These are phyloP conservation scores for Penicillium sclerotiorum DNA, from an alignment of 2,329 filamentous ascomycete species.

Conservation along the genomic window DNA sequence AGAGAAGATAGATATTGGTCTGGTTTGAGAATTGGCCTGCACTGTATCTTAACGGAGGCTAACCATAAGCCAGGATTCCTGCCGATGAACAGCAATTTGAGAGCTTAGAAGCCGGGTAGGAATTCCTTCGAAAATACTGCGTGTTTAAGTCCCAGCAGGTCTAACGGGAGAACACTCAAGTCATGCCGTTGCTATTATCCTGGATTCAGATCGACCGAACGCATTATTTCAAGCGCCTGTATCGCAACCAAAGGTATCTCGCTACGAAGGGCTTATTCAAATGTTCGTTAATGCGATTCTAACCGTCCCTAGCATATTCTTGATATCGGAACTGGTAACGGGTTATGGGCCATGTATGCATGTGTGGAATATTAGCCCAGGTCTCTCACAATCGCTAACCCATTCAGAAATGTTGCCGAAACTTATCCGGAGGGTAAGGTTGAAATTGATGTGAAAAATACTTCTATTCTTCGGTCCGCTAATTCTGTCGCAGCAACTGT, in stretches of 20 bases:
- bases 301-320: constrained; percentile 5
- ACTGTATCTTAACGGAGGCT: not conserved
- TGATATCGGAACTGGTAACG: constrained; percentile 5
- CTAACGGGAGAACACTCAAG: not conserved
- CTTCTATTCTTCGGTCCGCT: not conserved
- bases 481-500: not conserved
- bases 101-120: constrained; percentile 3
- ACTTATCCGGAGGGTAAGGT: not conserved
- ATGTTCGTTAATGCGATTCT: too few species aligned
- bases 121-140: not conserved
- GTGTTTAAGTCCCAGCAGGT: not conserved
- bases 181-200: constrained; percentile 3
- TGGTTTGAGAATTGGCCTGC: not conserved
- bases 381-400: too few species aligned
- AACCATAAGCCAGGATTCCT: not conserved
- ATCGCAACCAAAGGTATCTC: not conserved
- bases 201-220: not conserved
- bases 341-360: constrained; percentile 8
- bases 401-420: constrained; percentile 2
- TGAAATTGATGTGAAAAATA: not conserved
- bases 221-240: constrained; percentile 3
- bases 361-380: not conserved
- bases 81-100: constrained; percentile 11
- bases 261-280: too few species aligned
- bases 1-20: constrained; percentile 4